Percentiles rank a stretch among this genome's conserved stretches.
Evolutionary conservation across 306 rosid species (phyloP).

Genomic region (Citrullus colocynthis): DNA sequence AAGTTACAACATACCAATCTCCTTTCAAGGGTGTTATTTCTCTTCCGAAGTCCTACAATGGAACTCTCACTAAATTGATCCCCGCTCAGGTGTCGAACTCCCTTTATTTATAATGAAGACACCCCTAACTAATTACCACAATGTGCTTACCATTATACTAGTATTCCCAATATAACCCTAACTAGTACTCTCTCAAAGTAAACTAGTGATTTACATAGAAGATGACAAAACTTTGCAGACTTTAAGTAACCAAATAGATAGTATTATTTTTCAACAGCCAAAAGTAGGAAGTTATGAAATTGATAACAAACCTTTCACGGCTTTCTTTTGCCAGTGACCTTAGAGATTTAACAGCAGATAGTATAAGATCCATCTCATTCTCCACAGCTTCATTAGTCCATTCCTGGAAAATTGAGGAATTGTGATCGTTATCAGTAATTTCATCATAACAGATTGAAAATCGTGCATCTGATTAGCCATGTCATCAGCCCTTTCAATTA

Average conservation of each 20-base stretch:
- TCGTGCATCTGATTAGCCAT: not conserved
- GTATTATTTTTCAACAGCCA: not conserved
- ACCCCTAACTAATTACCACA: too few relatives aligned
- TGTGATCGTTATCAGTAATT: not conserved
- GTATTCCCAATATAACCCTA: too few relatives aligned
- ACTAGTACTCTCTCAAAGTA: not conserved
- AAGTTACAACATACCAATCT: too few relatives aligned
- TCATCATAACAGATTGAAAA: not conserved
- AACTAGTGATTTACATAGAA: not conserved
- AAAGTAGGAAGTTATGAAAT: not conserved
- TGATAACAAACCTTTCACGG: constrained; percentile 55
- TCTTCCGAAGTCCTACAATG: too few relatives aligned
- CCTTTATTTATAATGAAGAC: too few relatives aligned
- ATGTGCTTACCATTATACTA: too few relatives aligned
- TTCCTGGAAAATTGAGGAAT: constrained; percentile 24
- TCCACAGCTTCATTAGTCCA: constrained; percentile 76
- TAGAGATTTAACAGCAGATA: constrained; percentile 57
- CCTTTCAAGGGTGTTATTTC: too few relatives aligned
- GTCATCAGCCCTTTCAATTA: not conserved
- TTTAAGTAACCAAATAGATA: not conserved
- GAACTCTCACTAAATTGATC: too few relatives aligned
- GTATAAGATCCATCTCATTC: constrained; percentile 57
- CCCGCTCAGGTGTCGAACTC: too few relatives aligned
- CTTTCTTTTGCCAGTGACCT: constrained; percentile 88
- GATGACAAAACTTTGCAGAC: not conserved